phyloP scores from a whole-genome alignment of 495 filamentous ascomycete species.

The Glonium stellatum region DNA sequence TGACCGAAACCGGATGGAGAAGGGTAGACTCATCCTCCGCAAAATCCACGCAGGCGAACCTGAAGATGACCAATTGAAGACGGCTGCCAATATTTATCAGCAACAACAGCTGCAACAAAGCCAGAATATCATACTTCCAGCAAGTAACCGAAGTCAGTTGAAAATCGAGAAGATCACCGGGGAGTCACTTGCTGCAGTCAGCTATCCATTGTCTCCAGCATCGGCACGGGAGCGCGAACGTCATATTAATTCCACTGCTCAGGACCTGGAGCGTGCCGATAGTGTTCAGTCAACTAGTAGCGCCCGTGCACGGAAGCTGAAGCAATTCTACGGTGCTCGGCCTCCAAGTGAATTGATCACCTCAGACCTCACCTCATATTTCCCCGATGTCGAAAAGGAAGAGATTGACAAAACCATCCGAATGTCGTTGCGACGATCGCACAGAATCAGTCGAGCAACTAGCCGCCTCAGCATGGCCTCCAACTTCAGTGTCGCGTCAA shows the following conservation, averaged over 20 bases:
- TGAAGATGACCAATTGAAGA: constrained; percentile 67
- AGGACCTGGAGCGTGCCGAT: constrained; percentile 52
- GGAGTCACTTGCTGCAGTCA: constrained; percentile 73
- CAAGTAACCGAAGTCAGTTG: constrained; percentile 57
- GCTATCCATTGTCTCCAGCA: constrained; percentile 73
- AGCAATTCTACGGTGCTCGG: constrained; percentile 78
- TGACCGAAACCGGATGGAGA: constrained; percentile 65
- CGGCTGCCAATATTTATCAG: constrained; percentile 73
- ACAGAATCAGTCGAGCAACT: constrained; percentile 80
- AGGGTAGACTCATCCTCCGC: constrained; percentile 81
- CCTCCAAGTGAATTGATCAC: constrained; percentile 97
- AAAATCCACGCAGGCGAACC: constrained; percentile 85
- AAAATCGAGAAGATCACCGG: constrained; percentile 82
- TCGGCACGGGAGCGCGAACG: constrained; percentile 51
- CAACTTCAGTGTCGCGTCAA: constrained; percentile 87
- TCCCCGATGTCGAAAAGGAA: constrained; percentile 87
- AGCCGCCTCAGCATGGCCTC: constrained; percentile 89
- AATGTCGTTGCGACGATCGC: constrained; percentile 81
- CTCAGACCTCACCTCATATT: constrained; percentile 90
- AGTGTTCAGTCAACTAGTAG: constrained; percentile 42
- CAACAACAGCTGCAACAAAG: constrained; percentile 68
- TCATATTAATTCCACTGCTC: constrained; percentile 54
- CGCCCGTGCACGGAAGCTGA: constrained; percentile 51
- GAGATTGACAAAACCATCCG: constrained; percentile 91
- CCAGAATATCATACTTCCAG: constrained; percentile 58